A percentile compares a stretch with the other conserved stretches of the same genome.
These are phyloP conservation scores for Fistulinella prunicolor DNA, from an alignment of 768 basidiomycete species.

Conservation along the genomic window DNA sequence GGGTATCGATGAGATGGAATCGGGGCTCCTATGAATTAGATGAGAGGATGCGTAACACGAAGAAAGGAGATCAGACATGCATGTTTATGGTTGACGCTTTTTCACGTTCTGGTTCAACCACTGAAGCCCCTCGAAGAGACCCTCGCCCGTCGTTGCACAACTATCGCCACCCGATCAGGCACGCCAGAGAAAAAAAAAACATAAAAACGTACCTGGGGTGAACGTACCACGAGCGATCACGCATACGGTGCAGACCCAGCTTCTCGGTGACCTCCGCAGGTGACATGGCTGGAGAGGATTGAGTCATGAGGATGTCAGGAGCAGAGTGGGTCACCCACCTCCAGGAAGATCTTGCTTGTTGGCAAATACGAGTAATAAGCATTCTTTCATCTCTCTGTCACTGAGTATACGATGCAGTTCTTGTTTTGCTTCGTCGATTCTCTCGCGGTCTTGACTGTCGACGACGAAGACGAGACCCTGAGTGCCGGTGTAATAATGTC, in stretches of 20 bases:
- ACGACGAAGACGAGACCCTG: constrained; percentile 98
- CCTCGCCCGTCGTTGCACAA: constrained; percentile 95
- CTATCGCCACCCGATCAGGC: constrained; percentile 38
- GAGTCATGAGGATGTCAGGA: background rate
- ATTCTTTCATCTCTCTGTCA: constrained; percentile 98
- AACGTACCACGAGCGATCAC: constrained; percentile 98
- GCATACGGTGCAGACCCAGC: constrained; percentile 91
- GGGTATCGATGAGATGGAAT: constrained; percentile 29
- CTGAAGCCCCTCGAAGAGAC: constrained; percentile 94
- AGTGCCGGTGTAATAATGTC: constrained; percentile 99
- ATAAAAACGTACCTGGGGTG: constrained; percentile 78
- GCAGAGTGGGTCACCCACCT: constrained; percentile 53
- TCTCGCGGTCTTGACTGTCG: constrained; percentile 92
- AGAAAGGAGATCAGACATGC: constrained; percentile 16
- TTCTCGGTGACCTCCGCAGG: constrained; percentile 99
- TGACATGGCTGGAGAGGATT: constrained; percentile 73
- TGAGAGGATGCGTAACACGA: constrained; percentile 23
- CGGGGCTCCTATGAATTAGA: constrained; percentile 19
- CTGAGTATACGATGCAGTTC: constrained; percentile 95
- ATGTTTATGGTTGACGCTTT: constrained; percentile 72
- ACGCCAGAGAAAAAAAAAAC: background rate
- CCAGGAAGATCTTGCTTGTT: constrained; percentile 99
- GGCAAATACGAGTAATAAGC: constrained; percentile 94
- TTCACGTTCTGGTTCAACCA: constrained; percentile 98
- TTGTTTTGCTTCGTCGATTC: constrained; percentile 94